A percentile compares a stretch with the other conserved stretches of the same genome.
Conservation (phyloP, 768 basidiomycete genomes). For the Crassisporium funariophilum region DNA sequence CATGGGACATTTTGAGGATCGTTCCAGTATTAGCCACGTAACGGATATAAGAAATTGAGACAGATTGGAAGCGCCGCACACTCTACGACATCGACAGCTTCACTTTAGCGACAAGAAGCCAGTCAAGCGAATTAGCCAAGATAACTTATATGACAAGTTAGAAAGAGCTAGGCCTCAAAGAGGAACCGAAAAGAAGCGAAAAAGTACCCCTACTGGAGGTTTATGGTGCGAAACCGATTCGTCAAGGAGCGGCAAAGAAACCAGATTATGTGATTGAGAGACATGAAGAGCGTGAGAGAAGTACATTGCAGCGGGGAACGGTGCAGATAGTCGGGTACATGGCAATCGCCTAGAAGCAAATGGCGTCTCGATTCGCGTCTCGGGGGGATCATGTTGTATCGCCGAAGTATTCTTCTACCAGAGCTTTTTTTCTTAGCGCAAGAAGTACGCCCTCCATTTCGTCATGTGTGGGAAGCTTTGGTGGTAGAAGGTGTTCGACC, state of each 20-base stretch:
- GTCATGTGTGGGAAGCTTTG: conserved; percentile 70
- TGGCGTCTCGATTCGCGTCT: no score
- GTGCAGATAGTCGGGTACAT: neutral
- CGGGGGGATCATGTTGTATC: conserved; percentile 33
- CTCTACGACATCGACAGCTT: no score
- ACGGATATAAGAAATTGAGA: no score
- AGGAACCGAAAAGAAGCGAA: neutral
- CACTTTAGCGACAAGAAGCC: no score
- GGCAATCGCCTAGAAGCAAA: neutral
- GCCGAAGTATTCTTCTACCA: conserved; percentile 76
- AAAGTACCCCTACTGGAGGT: neutral
- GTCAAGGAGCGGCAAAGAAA: neutral
- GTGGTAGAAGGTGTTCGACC: conserved; percentile 70
- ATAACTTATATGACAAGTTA: no score
- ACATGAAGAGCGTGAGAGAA: neutral
- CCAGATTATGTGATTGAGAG: neutral
- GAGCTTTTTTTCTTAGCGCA: conserved; percentile 73
- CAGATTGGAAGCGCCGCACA: no score
- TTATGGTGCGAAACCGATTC: no score
- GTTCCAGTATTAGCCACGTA: no score
- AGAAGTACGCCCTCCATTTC: conserved; percentile 83
- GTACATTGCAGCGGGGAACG: neutral
- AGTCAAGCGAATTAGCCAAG: no score
- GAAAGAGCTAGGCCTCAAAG: no score
- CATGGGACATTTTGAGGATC: no score